A percentile compares a stretch with the other conserved stretches of the same genome.
phyloP scores from a whole-genome alignment of 148 eudicot genomes.

The Rhododendron ovatum region DNA sequence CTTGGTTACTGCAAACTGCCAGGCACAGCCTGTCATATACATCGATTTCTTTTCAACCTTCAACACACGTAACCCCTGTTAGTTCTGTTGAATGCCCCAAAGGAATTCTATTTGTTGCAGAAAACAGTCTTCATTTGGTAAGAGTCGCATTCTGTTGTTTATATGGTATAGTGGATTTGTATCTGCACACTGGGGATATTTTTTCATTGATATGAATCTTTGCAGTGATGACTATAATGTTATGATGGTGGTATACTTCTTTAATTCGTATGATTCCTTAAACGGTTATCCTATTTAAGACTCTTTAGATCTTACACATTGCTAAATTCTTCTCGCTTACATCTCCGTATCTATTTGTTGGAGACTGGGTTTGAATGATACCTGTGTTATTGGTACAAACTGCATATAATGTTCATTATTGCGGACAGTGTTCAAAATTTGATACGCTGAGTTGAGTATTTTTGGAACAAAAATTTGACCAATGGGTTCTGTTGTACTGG shows the following conservation, averaged over 20 bases:
- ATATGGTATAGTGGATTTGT: not conserved
- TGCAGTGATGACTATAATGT: not conserved
- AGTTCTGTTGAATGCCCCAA: constrained; percentile 80
- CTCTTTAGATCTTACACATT: not conserved
- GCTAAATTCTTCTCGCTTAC: not conserved
- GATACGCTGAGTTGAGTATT: not conserved
- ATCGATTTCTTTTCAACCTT: constrained; percentile 86
- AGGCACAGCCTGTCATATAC: constrained; percentile 87
- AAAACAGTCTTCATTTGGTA: constrained; percentile 90
- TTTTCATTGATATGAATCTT: not conserved
- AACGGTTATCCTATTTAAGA: not conserved
- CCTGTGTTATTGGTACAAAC: not conserved
- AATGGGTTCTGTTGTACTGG: not conserved
- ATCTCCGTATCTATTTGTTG: not conserved
- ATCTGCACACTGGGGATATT: not conserved
- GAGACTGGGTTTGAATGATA: not conserved
- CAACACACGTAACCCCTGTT: constrained; percentile 93
- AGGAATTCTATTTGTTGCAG: constrained; percentile 92
- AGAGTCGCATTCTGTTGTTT: constrained; percentile 21
- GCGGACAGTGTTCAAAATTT: not conserved
- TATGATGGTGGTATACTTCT: not conserved
- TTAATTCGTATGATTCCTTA: not conserved
- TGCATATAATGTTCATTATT: not conserved
- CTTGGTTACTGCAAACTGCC: constrained; percentile 94
- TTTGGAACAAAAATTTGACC: not conserved